phyloP scores from a whole-genome alignment of 2,329 filamentous ascomycete species.

The Fusarium sp. region DNA sequence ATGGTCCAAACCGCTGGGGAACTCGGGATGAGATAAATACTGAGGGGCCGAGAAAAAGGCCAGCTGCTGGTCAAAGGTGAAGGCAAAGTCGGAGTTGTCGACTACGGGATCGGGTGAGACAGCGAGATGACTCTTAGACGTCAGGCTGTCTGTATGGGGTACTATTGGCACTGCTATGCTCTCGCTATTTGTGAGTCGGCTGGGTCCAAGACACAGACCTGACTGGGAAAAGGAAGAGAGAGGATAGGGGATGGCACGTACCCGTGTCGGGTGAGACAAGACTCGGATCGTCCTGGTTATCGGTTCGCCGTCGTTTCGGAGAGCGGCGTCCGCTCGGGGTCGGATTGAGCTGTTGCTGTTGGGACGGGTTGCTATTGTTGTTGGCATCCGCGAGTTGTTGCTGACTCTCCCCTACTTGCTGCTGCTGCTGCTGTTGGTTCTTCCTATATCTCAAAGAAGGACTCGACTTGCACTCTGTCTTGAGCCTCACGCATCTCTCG shows the following conservation, averaged over 20 bases:
- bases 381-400: constrained; percentile 25
- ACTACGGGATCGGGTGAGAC: constrained; percentile 52
- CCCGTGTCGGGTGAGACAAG: constrained; percentile 55
- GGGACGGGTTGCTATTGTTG: constrained; percentile 24
- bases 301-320: constrained; percentile 57
- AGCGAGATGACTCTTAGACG: constrained; percentile 48
- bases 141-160: constrained; percentile 44
- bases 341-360: constrained; percentile 34
- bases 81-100: constrained; percentile 55
- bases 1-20: constrained; percentile 29
- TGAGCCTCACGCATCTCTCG: constrained; percentile 60
- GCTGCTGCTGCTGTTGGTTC: constrained; percentile 51
- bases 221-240: background rate
- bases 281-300: constrained; percentile 50
- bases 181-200: constrained; percentile 48
- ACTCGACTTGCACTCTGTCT: constrained; percentile 61
- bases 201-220: constrained; percentile 28
- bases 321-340: constrained; percentile 50
- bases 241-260: constrained; percentile 49
- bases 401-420: constrained; percentile 33
- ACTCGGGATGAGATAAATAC: constrained; percentile 52
- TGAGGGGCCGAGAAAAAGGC: constrained; percentile 49
- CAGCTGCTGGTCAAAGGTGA: constrained; percentile 54
- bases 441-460: constrained; percentile 59
- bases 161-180: constrained; percentile 51